These are phyloP conservation scores for Alternaria solani DNA, from an alignment of 2,329 filamentous ascomycete species.

Conservation along the genomic window DNA sequence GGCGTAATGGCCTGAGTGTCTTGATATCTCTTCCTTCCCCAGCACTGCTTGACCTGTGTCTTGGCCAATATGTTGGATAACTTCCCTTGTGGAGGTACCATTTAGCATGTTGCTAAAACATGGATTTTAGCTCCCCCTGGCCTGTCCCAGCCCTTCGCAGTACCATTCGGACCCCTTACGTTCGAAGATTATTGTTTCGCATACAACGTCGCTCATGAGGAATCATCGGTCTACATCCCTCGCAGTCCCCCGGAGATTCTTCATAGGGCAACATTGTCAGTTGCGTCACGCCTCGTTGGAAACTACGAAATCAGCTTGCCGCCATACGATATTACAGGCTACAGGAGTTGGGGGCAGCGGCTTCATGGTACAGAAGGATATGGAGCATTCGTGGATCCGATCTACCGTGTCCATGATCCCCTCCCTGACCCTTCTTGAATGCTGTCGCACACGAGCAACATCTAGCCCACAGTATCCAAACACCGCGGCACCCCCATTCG, in stretches of 20 bases:
- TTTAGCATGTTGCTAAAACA: slow-evolving; percentile 28
- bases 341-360: neutral
- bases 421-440: neutral
- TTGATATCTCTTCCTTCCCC: slow-evolving; percentile 18
- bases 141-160: slow-evolving; percentile 4
- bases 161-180: neutral
- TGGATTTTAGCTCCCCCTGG: slow-evolving; percentile 9
- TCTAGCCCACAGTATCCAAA: slow-evolving; percentile 20
- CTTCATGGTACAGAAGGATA: neutral
- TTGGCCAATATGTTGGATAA: slow-evolving; percentile 28
- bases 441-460: neutral
- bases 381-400: neutral
- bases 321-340: neutral
- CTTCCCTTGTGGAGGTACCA: slow-evolving; percentile 11
- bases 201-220: neutral
- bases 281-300: neutral
- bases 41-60: slow-evolving; percentile 20
- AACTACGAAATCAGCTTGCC: neutral
- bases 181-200: slow-evolving; percentile 3
- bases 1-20: slow-evolving; percentile 47
- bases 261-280: neutral
- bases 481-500: slow-evolving; percentile 16
- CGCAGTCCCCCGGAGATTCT: neutral
- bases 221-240: neutral
- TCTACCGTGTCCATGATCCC: slow-evolving; percentile 5